These are phyloP conservation scores for Meira nashicola DNA, from an alignment of 1,284 basidiomycete genomes.

Conservation along the genomic window DNA sequence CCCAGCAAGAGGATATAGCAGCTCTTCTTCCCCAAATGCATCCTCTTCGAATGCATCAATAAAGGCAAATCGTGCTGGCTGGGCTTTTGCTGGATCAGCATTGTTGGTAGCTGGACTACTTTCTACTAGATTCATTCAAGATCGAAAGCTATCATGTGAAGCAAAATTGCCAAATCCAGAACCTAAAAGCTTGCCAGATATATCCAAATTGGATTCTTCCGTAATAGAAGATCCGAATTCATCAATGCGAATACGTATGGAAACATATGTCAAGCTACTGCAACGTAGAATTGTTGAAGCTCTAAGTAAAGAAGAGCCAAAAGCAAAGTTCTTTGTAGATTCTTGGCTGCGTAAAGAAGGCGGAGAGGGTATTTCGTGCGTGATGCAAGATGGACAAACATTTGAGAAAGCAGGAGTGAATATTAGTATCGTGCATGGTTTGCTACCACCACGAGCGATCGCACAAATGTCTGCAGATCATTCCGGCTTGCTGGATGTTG, in stretches of 20 bases:
- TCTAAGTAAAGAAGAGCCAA: slow-evolving; percentile 70
- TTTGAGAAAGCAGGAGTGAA: slow-evolving; percentile 98
- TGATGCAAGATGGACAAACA: slow-evolving; percentile 68
- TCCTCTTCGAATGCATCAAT: too few species aligned
- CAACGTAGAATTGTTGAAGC: slow-evolving; percentile 77
- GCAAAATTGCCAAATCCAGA: not conserved
- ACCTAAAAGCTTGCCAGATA: slow-evolving; percentile 23
- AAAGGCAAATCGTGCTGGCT: not conserved
- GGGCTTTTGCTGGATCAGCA: slow-evolving; percentile 5
- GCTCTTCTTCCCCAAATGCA: too few species aligned
- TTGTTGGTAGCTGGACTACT: not conserved
- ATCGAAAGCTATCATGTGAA: not conserved
- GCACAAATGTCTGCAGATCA: slow-evolving; percentile 93
- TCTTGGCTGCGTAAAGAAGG: slow-evolving; percentile 78
- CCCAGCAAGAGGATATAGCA: too few species aligned
- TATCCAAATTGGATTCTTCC: slow-evolving; percentile 34
- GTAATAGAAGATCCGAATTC: slow-evolving; percentile 30
- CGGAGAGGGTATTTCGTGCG: slow-evolving; percentile 80
- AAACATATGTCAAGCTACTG: slow-evolving; percentile 71
- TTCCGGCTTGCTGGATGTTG: slow-evolving; percentile 56
- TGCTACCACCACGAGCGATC: slow-evolving; percentile 79
- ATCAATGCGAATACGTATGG: slow-evolving; percentile 65
- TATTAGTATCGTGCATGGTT: slow-evolving; percentile 85
- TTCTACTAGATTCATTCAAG: not conserved
- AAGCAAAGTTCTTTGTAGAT: slow-evolving; percentile 72